These are phyloP conservation scores for Ophiorrhiza pumila DNA, from an alignment of 257 asterid genomes.

Conservation along the genomic window DNA sequence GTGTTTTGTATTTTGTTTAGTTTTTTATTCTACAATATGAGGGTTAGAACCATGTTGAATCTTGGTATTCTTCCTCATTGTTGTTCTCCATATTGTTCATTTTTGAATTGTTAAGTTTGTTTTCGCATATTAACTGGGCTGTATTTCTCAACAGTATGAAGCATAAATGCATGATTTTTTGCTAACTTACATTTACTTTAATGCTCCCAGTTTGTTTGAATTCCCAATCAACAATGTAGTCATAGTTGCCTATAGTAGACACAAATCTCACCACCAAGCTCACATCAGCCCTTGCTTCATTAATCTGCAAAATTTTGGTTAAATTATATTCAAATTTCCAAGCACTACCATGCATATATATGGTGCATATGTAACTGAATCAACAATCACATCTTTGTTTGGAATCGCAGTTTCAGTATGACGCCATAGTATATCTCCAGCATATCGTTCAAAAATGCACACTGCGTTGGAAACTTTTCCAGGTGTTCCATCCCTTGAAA, in stretches of 20 bases:
- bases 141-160: no score
- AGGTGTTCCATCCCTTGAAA: constrained; percentile 42
- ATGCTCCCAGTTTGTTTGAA: constrained; percentile 52
- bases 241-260: constrained; percentile 63
- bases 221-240: constrained; percentile 77
- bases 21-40: no score
- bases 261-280: constrained; percentile 72
- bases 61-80: no score
- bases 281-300: constrained; percentile 34
- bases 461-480: constrained; percentile 28
- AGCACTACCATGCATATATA: no score
- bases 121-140: no score
- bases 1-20: background rate
- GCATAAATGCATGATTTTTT: no score
- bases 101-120: no score
- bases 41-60: no score
- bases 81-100: no score
- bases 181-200: constrained; percentile 22
- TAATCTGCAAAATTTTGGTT: background rate
- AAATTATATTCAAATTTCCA: no score
- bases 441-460: constrained; percentile 53
- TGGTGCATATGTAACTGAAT: no score
- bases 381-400: constrained; percentile 33
- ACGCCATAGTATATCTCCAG: constrained; percentile 66
- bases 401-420: constrained; percentile 55